Evolutionary conservation across 2,329 filamentous ascomycete genomes (phyloP).

Genomic region (Epicoccum nigrum): DNA sequence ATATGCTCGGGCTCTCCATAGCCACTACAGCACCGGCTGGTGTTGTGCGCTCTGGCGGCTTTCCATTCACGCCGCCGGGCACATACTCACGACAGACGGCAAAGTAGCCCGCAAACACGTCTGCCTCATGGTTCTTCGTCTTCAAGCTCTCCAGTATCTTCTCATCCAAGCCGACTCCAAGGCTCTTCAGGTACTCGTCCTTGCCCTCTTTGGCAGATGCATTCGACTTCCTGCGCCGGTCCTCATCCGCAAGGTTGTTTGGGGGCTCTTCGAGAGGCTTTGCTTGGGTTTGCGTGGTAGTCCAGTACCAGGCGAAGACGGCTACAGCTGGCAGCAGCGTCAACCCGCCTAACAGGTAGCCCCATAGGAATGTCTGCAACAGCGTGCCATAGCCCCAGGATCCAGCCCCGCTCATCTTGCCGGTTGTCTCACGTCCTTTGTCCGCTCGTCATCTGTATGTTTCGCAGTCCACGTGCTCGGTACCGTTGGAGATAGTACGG

Average conservation of each 20-base stretch:
- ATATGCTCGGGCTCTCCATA: slow-evolving; percentile 87
- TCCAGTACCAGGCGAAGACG: slow-evolving; percentile 28
- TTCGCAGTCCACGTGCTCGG: background rate
- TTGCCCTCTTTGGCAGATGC: slow-evolving; percentile 17
- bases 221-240: slow-evolving; percentile 20
- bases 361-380: slow-evolving; percentile 36
- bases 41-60: slow-evolving; percentile 84
- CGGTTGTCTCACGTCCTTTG: slow-evolving; percentile 20
- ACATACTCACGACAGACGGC: slow-evolving; percentile 94
- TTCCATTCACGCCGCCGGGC: slow-evolving; percentile 88
- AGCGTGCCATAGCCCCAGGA: slow-evolving; percentile 33
- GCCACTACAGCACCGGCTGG: slow-evolving; percentile 79
- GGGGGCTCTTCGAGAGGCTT: slow-evolving; percentile 13
- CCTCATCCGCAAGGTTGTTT: slow-evolving; percentile 8
- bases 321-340: slow-evolving; percentile 28
- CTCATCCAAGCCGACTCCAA: slow-evolving; percentile 30
- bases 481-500: background rate
- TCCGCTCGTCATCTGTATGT: slow-evolving; percentile 22
- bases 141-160: slow-evolving; percentile 34
- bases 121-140: slow-evolving; percentile 63
- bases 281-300: slow-evolving; percentile 21
- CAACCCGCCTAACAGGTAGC: slow-evolving; percentile 33
- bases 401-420: slow-evolving; percentile 32
- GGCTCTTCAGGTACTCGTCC: slow-evolving; percentile 19
- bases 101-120: slow-evolving; percentile 90